Evolutionary conservation across 768 basidiomycete species (phyloP), one percentile per base, ranked within the genome.

Genomic region (Termitomyces sp.): DNA sequence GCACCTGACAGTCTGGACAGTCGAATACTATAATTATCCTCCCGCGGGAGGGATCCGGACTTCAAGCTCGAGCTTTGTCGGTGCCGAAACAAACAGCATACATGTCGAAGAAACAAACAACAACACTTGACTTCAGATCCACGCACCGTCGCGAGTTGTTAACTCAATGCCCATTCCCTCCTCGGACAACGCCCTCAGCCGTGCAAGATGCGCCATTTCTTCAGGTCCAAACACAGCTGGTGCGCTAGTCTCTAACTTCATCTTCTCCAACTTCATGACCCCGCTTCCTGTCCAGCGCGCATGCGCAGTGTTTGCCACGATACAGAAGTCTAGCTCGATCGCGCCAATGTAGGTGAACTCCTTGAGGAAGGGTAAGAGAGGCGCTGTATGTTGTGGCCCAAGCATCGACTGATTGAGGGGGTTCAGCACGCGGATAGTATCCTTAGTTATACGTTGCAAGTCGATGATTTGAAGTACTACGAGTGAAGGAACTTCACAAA

Each of bases 401-500:
- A 58, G 48, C 43, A 54, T 52, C 36, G n/a, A 8, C 33, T 50
- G 55, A 32, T 62, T 62, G 26, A 51, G 47, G 3, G 66, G 66
- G 18, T 63, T 60, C 16, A 67, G 54, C 9, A 56, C 58, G 20
- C 55, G 53, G 5, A 63, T 60, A 8, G 62, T 64, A 40, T 62
- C 57, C 30, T 63, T 56, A 6, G 66, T 60, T 23, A 67, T 26
- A 14, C 62, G 54, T 7, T 60, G 56, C n/a, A 67, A 32, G 40
- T 63, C 53, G n/a, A 55, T 54, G n/a, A 67, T 50, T 14, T 57
- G 53, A 18, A 67, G 49, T 30, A 54, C 49, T 2, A 51, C 33
- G 28, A 64, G 63, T 18, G 60, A 63, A 3, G 62, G 62, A 28
- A 58, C 23, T 20, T 57, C 64, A 20, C 51, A 47, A 12, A 67